Evolutionary conservation across 2,329 filamentous ascomycete genomes (phyloP), one percentile per base, ranked within the genome.

Genomic region (Xylariaceae sp.): DNA sequence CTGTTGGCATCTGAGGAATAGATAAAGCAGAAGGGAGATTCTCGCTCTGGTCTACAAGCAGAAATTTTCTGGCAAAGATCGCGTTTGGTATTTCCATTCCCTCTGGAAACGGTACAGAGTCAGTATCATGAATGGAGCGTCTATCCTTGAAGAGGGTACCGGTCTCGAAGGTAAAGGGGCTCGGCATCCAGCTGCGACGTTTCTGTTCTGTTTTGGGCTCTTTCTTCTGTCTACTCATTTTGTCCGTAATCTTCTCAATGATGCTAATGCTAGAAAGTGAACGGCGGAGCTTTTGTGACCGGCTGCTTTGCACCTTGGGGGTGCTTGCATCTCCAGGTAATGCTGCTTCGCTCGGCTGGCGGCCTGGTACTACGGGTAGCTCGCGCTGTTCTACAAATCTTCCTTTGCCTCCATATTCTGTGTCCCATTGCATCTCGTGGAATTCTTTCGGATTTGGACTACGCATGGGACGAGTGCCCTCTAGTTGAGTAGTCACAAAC

Each of bases 1-100:
- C 71, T 14, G 69, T 72, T 19, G 70, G 71, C 57, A 74, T 67
- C 33, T 70, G 66, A 41, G 61, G 63, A 35, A 64, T 54, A 14
- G 58, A 53, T 18, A 72, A 59, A 18, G 62, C 62, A 18, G 62
- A 54, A 11, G 71, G 68, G 30, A 74, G 50, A 15, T 62, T 62
- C 11, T 64, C 58, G 6, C 59, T 60, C 32, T 59, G 57, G 3
- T 64, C 62, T 31, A 72, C 62, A 12, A 75, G 52, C 5, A 62
- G 63, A 48, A 69, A 67, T 47, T 75, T 75, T 46, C 73, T 62
- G 6, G 71, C 73, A 53, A 75, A 75, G 41, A 70, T 71, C 11
- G 71, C 70, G 49, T 75, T 71, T 2, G 72, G 73, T 39, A 74
- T 66, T 17, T 68, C 57, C 42, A 61, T 64, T 7, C 66, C 68